These are phyloP conservation scores for Chloris gayana DNA, from an alignment of 176 grass and related monocot genomes.

Conservation along the genomic window DNA sequence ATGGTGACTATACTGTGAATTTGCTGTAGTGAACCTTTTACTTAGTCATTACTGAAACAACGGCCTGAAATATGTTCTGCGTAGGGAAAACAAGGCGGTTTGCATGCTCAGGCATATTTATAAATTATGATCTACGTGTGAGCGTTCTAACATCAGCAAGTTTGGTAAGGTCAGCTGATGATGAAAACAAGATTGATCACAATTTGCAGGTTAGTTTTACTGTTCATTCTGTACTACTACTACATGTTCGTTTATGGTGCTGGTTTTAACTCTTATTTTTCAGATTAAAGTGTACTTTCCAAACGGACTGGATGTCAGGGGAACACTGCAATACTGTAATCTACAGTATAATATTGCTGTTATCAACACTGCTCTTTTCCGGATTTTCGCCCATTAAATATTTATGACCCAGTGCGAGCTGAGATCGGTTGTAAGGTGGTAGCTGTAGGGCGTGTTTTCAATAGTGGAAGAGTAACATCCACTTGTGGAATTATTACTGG, in stretches of 20 bases:
- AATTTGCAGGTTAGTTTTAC: conserved; percentile 19
- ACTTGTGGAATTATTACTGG: background rate
- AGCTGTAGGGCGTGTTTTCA: conserved; percentile 19
- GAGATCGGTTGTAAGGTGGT: background rate
- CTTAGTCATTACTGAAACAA: background rate
- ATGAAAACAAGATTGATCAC: conserved; percentile 4
- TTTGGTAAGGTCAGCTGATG: conserved; percentile 7
- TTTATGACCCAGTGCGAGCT: background rate
- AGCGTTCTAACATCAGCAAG: conserved; percentile 19
- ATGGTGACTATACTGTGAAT: conserved; percentile 7
- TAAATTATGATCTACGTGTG: background rate
- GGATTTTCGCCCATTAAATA: background rate
- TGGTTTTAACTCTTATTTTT: background rate
- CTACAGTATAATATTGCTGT: conserved; percentile 15
- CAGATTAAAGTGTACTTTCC: conserved; percentile 21
- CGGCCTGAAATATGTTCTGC: background rate
- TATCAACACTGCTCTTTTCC: background rate
- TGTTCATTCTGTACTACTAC: background rate
- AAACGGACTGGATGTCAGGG: conserved; percentile 4
- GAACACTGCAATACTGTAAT: conserved; percentile 20
- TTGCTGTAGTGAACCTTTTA: background rate
- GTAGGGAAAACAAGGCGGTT: conserved; percentile 7
- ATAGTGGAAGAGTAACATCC: conserved; percentile 3
- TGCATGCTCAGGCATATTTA: conserved; percentile 21
- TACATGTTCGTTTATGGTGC: background rate